Evolutionary conservation across 2,329 filamentous ascomycete genomes (phyloP), one percentile per base, ranked within the genome.

Genomic region (Alternaria brassicae): DNA sequence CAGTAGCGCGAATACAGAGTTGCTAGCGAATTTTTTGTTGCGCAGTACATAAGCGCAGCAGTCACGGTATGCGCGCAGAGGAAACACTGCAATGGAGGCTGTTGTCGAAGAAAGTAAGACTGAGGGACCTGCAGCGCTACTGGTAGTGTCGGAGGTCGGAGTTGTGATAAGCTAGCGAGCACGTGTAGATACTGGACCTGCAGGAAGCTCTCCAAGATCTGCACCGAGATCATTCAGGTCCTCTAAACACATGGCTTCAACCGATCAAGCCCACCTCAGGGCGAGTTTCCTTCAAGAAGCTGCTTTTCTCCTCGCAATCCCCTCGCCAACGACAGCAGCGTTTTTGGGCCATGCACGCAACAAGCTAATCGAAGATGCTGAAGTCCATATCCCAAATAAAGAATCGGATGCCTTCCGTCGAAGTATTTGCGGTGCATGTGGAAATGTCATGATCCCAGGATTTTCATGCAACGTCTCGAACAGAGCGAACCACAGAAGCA

Each of bases 371-470:
- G 66, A 72, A 37, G 71, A 77, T 54, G 66, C 68, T 12, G 69
- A 73, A 36, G 37, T 72, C 10, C 64, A 69, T 32, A 51, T 67
- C 19, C 36, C 70, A 17, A 63, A 58, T 37, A 77, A 73, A 58
- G 72, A 75, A 45, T 62, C 56, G 53, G 72, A 75, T 53, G 65
- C 71, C 37, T 67, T 70, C 47, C 71, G 69, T 41, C 68, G 74
- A 55, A 68, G 71, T 9, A 56, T 73, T 13, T 81, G 79, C 57
- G 68, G 71, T 41, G 72, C 76, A 13, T 81, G 79, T 55, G 79
- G 79, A 6, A 75, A 66, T 50, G 48, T 72, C 6, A 65, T 80
- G 63, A 59, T 80, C 41, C 72, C 75, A n/a, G 77, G 77, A 54
- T 73, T 71, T 69, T 76, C 76, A 52, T 76, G 71, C 52, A 64